Conservation (phyloP, 2,329 filamentous ascomycete genomes). For the Exophiala aquamarina region DNA sequence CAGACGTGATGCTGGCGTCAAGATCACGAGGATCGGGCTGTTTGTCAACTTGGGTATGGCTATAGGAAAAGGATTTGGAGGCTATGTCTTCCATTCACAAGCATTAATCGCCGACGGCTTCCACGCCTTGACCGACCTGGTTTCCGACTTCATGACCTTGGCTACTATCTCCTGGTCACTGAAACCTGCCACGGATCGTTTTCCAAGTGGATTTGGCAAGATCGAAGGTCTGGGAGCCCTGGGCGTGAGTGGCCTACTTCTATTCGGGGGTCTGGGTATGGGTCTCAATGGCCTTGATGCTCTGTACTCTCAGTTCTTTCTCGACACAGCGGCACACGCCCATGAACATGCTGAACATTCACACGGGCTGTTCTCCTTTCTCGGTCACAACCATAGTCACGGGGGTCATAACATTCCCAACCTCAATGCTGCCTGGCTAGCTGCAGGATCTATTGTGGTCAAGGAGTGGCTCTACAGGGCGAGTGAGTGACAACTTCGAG, state of each 20-base stretch:
- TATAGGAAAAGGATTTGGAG: slow-evolving; percentile 85
- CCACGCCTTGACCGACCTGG: slow-evolving; percentile 91
- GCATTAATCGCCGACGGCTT: slow-evolving; percentile 90
- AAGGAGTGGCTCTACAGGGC: slow-evolving; percentile 98
- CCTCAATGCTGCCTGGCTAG: slow-evolving; percentile 92
- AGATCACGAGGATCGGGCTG: slow-evolving; percentile 86
- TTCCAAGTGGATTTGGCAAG: slow-evolving; percentile 93
- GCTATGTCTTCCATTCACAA: slow-evolving; percentile 93
- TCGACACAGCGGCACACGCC: slow-evolving; percentile 61
- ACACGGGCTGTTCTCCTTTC: slow-evolving; percentile 52
- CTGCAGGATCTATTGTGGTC: slow-evolving; percentile 80
- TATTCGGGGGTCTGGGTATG: slow-evolving; percentile 90
- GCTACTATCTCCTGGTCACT: slow-evolving; percentile 93
- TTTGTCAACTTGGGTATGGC: slow-evolving; percentile 94
- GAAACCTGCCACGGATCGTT: slow-evolving; percentile 76
- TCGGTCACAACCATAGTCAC: slow-evolving; percentile 65
- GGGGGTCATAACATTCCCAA: slow-evolving; percentile 66
- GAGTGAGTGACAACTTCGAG: slow-evolving; percentile 61
- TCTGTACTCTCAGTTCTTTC: slow-evolving; percentile 70
- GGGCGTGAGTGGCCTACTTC: slow-evolving; percentile 86
- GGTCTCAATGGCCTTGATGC: slow-evolving; percentile 72
- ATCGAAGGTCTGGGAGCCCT: slow-evolving; percentile 94
- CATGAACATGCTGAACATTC: slow-evolving; percentile 34
- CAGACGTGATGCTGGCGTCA: slow-evolving; percentile 88
- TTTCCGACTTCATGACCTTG: slow-evolving; percentile 90